These are phyloP conservation scores for Articulospora tetracladia DNA, from an alignment of 495 filamentous ascomycete species.

Conservation along the genomic window DNA sequence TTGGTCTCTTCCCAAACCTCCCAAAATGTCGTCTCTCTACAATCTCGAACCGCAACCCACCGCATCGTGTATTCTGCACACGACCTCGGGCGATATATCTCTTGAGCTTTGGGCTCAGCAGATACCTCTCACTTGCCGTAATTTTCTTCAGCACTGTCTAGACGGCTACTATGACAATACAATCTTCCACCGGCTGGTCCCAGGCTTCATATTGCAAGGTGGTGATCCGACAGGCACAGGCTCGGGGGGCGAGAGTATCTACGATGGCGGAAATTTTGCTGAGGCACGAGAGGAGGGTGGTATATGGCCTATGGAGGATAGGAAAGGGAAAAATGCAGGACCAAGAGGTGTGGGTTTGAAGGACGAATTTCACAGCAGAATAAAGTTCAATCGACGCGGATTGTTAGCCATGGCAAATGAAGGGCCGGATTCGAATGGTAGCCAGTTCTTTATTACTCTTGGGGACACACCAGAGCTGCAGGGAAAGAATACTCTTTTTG, in stretches of 20 bases:
- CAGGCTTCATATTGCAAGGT: constrained; percentile 90
- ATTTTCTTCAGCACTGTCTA: constrained; percentile 92
- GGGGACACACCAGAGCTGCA: constrained; percentile 77
- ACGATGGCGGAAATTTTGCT: constrained; percentile 76
- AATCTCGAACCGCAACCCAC: constrained; percentile 92
- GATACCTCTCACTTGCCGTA: constrained; percentile 83
- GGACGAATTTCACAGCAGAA: constrained; percentile 86
- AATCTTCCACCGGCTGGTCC: constrained; percentile 88
- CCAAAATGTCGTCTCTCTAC: constrained; percentile 78
- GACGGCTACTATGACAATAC: constrained; percentile 93
- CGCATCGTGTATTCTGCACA: constrained; percentile 84
- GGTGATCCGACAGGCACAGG: constrained; percentile 84
- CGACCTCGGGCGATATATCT: constrained; percentile 80
- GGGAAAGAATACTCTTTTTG: constrained; percentile 90
- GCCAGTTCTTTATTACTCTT: constrained; percentile 96
- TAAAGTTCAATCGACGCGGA: constrained; percentile 91
- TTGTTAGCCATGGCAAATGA: constrained; percentile 91
- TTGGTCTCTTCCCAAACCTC: background rate
- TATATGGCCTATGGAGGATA: constrained; percentile 60
- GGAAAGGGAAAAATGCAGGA: constrained; percentile 51
- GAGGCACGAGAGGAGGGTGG: constrained; percentile 39
- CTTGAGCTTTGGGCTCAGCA: constrained; percentile 94
- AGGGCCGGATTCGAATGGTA: constrained; percentile 71
- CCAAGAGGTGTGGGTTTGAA: constrained; percentile 58
- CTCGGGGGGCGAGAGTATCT: constrained; percentile 85